These are phyloP conservation scores for Crepidotus variabilis DNA, from an alignment of 768 basidiomycete genomes.

Conservation along the genomic window DNA sequence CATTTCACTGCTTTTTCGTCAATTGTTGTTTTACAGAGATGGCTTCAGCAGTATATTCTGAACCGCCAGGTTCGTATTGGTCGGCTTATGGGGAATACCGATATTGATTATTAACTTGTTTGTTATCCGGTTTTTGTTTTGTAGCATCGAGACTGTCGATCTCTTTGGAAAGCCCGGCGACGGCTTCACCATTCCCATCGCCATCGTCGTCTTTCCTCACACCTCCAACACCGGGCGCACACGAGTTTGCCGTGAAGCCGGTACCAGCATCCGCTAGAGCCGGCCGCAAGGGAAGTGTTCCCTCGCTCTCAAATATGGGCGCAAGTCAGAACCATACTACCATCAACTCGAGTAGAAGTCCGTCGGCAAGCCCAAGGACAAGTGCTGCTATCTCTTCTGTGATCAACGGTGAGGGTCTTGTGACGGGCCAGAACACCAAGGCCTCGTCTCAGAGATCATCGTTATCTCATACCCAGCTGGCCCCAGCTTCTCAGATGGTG, in stretches of 20 bases:
- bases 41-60: slow-evolving; percentile 25
- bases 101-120: neutral
- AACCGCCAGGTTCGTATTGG: slow-evolving; percentile 21
- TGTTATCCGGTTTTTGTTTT: neutral
- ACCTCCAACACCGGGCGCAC: slow-evolving; percentile 60
- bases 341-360: slow-evolving; percentile 5
- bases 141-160: slow-evolving; percentile 28
- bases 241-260: slow-evolving; percentile 61
- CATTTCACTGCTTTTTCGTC: neutral
- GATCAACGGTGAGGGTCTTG: neutral
- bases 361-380: neutral
- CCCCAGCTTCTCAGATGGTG: neutral
- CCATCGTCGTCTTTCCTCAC: slow-evolving; percentile 68
- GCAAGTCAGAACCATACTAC: neutral
- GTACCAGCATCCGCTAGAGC: slow-evolving; percentile 25
- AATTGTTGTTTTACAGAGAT: slow-evolving; percentile 6
- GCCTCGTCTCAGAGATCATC: neutral
- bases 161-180: slow-evolving; percentile 36
- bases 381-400: neutral
- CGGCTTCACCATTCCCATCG: slow-evolving; percentile 51
- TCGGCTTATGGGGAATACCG: neutral
- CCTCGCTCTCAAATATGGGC: neutral
- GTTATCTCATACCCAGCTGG: neutral
- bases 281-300: slow-evolving; percentile 16
- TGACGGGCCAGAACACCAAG: neutral